Percentiles rank a stretch among this genome's conserved stretches.
These are phyloP conservation scores for Aurifilum marmelostoma DNA, from an alignment of 2,329 filamentous ascomycete genomes.

Conservation along the genomic window DNA sequence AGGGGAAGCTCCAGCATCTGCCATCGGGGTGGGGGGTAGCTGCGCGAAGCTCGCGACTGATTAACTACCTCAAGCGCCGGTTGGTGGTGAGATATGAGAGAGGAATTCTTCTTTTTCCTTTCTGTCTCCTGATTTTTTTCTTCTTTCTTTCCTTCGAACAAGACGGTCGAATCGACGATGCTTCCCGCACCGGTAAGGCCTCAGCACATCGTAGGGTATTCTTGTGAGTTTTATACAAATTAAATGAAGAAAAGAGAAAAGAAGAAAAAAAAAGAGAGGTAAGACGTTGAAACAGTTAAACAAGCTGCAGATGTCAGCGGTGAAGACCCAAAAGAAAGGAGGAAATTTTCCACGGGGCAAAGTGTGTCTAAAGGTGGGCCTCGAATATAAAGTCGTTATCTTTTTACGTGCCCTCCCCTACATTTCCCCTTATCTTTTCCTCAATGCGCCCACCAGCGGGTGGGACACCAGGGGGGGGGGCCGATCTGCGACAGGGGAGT, in stretches of 20 bases:
- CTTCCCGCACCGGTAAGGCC: conserved; percentile 29
- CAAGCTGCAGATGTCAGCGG: conserved; percentile 8
- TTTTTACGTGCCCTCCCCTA: conserved; percentile 8
- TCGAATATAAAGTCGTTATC: conserved; percentile 20
- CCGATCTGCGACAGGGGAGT: neutral
- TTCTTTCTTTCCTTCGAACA: neutral
- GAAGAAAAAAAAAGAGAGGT: neutral
- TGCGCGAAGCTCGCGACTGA: conserved; percentile 18
- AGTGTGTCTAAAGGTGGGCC: conserved; percentile 19
- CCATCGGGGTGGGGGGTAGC: conserved; percentile 26
- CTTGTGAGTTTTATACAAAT: neutral
- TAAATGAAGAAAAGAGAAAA: neutral
- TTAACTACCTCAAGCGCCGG: conserved; percentile 2
- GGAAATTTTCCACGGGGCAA: conserved; percentile 23
- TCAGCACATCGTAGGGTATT: conserved; percentile 29
- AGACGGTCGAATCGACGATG: conserved; percentile 20
- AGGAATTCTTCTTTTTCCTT: neutral
- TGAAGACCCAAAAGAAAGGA: conserved; percentile 17
- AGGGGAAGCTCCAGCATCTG: conserved; percentile 23
- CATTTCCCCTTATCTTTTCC: conserved; percentile 4
- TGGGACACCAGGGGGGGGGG: neutral
- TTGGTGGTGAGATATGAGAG: neutral
- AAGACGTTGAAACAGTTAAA: neutral
- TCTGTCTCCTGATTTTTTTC: neutral
- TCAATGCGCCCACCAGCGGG: neutral